Conservation (phyloP, 768 basidiomycete species). For the Leccinum truebloodii region DNA sequence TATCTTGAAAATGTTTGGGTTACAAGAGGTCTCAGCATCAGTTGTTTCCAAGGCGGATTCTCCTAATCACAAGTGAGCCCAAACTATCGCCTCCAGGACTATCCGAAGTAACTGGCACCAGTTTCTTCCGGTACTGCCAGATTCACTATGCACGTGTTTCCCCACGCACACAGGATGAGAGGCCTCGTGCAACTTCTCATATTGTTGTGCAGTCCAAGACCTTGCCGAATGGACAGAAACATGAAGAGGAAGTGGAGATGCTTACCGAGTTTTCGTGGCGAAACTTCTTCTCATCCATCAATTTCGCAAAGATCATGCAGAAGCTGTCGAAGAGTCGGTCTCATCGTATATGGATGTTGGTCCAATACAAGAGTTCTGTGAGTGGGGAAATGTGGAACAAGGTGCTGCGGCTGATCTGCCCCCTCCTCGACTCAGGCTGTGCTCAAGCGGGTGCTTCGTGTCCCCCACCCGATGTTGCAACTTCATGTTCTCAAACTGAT, state of each 20-base stretch:
- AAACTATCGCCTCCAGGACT: constrained; percentile 2
- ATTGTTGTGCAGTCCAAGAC: constrained; percentile 53
- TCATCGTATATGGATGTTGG: constrained; percentile 93
- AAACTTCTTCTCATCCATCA: constrained; percentile 96
- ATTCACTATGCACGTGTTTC: constrained; percentile 71
- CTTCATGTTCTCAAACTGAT: constrained; percentile 94
- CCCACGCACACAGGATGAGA: constrained; percentile 61
- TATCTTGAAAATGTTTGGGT: constrained; percentile 97
- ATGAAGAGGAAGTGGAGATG: constrained; percentile 88
- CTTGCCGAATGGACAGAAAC: constrained; percentile 72
- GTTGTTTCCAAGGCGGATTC: constrained; percentile 90
- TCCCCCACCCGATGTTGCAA: constrained; percentile 92
- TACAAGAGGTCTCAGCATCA: constrained; percentile 84
- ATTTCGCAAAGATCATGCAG: constrained; percentile 97
- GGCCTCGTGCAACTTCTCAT: constrained; percentile 61
- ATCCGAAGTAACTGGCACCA: constrained; percentile 34
- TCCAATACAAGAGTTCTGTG: constrained; percentile 98
- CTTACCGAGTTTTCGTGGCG: constrained; percentile 95
- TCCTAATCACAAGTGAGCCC: constrained; percentile 75
- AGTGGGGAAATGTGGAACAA: constrained; percentile 27
- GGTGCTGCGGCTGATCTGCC: constrained; percentile 6
- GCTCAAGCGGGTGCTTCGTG: constrained; percentile 90
- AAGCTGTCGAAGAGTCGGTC: constrained; percentile 94
- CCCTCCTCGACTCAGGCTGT: constrained; percentile 65
- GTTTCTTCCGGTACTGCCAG: constrained; percentile 96